phyloP scores from a whole-genome alignment of 2,329 filamentous ascomycete species.

The Eutypella sp. region DNA sequence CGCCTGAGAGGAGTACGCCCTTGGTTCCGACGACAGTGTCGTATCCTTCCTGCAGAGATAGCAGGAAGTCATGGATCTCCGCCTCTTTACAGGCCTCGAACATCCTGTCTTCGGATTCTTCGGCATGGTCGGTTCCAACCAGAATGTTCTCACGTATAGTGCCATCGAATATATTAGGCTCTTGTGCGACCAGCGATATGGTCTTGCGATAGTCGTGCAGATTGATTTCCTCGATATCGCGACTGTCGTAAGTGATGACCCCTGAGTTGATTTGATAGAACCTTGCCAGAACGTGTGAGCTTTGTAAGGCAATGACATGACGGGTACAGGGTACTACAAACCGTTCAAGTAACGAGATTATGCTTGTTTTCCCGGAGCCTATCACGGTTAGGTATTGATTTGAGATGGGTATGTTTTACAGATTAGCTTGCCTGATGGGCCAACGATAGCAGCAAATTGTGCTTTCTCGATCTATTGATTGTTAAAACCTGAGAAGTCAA shows the following conservation, averaged over 20 bases:
- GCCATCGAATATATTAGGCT: conserved; percentile 66
- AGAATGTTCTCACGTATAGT: conserved; percentile 59
- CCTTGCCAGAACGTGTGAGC: conserved; percentile 12
- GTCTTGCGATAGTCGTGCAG: conserved; percentile 57
- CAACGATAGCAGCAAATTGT: conserved; percentile 66
- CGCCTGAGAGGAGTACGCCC: conserved; percentile 61
- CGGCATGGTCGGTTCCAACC: conserved; percentile 54
- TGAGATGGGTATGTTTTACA: not conserved
- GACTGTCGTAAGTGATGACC: conserved; percentile 57
- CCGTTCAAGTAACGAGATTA: conserved; percentile 60
- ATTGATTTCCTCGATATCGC: conserved; percentile 53
- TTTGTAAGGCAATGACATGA: not conserved
- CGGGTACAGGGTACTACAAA: conserved; percentile 6
- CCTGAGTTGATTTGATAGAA: conserved; percentile 68
- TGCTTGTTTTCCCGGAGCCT: conserved; percentile 64
- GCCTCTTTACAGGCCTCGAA: conserved; percentile 53
- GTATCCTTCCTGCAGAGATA: conserved; percentile 62
- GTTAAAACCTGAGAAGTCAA: conserved; percentile 5
- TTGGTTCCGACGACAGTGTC: conserved; percentile 63
- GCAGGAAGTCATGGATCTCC: conserved; percentile 66
- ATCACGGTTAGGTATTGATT: conserved; percentile 9
- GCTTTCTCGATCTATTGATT: conserved; percentile 50
- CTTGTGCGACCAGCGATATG: conserved; percentile 69
- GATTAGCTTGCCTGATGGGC: conserved; percentile 51
- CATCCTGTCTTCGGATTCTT: conserved; percentile 46